Base-by-base conservation (phyloP, 1,284 basidiomycete genomes). In the Melampsora larici-populina region DNA sequence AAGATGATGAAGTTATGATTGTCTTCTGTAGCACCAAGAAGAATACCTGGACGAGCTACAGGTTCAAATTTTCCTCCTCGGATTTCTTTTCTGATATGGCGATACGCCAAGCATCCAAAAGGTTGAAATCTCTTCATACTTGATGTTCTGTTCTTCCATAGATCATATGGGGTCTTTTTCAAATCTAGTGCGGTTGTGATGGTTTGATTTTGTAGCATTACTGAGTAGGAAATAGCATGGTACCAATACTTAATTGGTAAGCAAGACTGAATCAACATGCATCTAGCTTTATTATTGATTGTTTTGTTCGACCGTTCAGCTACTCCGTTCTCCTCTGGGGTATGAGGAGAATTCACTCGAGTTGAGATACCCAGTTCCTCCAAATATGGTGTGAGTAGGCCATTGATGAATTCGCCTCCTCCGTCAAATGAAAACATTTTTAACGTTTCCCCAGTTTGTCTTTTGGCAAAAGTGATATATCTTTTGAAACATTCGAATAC, bases 291-390 rank as follows among this genome's bases (percentile, higher is more conserved):
- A 26, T 43, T 49, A 4, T 43, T 4, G 15, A 68, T 49, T 17
- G 66, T 68, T 17, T 17, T 6, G 40, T 68, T 68, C 18, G 36
- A 31, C 29, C 66, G n/a, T 36, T 65, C 63, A 29, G 63, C 63
- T 29, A 65, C 11, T 7, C 63, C 18, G 63, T 65, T 65, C 43
- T 49, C 31, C 26, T 49, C 36, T 26, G 40, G 66, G 6, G 66
- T 68, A 43, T 68, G 49, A 9, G 66, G 40, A 1, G 46, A 29
- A 8, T 31, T 4, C 11, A 68, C 40, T 15, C 49, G 40, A 8
- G 31, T 29, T 1, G 5, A 1, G 8, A 68, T 49, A 26, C 66
- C 40, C 48, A 11, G 11, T 21, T 21, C 21, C 21, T 49, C 11
- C 11, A 11, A 49, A 21, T 49, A 49, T 11, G 48, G n/a, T n/a